Percentiles rank a stretch among this genome's conserved stretches.
Conservation (phyloP, 805 yeast genomes). For the Saccharomycopsis sp. region DNA sequence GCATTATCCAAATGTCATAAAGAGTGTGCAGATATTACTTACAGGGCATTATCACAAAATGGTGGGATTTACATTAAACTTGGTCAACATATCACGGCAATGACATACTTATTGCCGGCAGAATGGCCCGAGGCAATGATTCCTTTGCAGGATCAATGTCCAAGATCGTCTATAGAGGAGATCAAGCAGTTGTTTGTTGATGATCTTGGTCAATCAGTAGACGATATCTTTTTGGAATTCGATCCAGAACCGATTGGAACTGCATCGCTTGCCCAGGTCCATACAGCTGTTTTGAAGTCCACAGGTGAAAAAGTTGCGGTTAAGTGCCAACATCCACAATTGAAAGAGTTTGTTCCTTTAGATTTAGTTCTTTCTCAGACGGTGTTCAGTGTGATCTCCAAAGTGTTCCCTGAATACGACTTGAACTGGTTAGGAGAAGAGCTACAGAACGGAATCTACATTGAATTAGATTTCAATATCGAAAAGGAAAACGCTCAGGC, state of each 20-base stretch:
- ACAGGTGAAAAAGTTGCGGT: constrained; percentile 80
- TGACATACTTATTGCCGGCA: constrained; percentile 81
- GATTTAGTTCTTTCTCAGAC: constrained; percentile 74
- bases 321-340: constrained; percentile 87
- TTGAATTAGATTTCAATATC: constrained; percentile 82
- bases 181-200: constrained; percentile 56
- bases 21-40: constrained; percentile 71
- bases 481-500: constrained; percentile 77
- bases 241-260: constrained; percentile 80
- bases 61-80: constrained; percentile 92
- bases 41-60: constrained; percentile 70
- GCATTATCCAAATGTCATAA: constrained; percentile 65
- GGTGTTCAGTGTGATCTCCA: constrained; percentile 67
- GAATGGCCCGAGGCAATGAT: constrained; percentile 97
- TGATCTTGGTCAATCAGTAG: constrained; percentile 58
- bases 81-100: constrained; percentile 91
- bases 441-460: constrained; percentile 74
- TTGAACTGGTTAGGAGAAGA: constrained; percentile 95
- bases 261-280: constrained; percentile 96
- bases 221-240: constrained; percentile 62
- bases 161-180: constrained; percentile 65
- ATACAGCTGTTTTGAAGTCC: constrained; percentile 55
- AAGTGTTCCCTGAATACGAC: constrained; percentile 89
- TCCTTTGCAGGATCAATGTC: constrained; percentile 88
- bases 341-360: constrained; percentile 81